Evolutionary conservation across 139 green algal species (phyloP).

Genomic region (Chlamydomonas sphaeroides): DNA sequence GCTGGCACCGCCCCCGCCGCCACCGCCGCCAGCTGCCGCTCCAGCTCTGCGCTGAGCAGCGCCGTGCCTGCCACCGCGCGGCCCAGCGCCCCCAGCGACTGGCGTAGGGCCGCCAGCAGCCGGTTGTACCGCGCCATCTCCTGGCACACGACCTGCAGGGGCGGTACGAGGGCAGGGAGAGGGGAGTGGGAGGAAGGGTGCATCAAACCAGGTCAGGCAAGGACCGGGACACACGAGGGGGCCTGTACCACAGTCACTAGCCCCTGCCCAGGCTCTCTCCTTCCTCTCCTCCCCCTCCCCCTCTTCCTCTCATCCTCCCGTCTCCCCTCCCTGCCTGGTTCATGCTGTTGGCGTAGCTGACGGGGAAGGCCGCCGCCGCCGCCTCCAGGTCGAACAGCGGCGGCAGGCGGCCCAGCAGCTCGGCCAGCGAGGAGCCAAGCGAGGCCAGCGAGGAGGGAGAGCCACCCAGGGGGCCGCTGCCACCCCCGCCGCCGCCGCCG

Average conservation of each 20-base stretch:
- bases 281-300: no score
- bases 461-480: conserved; percentile 11
- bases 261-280: no score
- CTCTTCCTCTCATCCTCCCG: no score
- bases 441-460: no score
- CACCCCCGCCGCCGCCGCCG: conserved; percentile 42
- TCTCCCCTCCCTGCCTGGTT: conserved; percentile 60
- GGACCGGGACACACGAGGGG: no score
- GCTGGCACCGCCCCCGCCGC: conserved; percentile 67
- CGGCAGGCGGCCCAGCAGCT: conserved; percentile 64
- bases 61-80: conserved; percentile 73
- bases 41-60: conserved; percentile 75
- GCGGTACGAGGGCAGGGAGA: neutral
- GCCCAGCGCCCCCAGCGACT: conserved; percentile 60
- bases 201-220: no score
- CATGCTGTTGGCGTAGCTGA: conserved; percentile 73
- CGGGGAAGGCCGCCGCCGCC: conserved; percentile 53
- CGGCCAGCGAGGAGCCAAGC: conserved; percentile 47
- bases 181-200: neutral
- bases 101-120: conserved; percentile 66
- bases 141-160: conserved; percentile 57
- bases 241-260: no score
- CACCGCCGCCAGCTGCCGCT: conserved; percentile 57
- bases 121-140: conserved; percentile 76
- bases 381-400: conserved; percentile 69